Evolutionary conservation across 805 yeast species (phyloP), one percentile per base, ranked within the genome.

Genomic region (Candida gorgasii): DNA sequence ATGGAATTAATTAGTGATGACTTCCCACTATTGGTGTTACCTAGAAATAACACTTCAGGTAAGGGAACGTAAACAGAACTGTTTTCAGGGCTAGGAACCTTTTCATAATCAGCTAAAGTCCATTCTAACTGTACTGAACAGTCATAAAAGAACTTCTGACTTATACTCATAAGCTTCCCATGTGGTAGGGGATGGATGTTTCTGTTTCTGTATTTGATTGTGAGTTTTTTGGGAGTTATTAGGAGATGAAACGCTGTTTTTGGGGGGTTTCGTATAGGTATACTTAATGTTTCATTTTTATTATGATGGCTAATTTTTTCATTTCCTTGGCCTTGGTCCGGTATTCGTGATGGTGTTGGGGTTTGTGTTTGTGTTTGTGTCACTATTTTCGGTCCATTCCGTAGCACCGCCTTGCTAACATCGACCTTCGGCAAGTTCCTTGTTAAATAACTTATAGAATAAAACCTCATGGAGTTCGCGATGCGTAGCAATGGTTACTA

Each of bases 1-100:
- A 88, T 43, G 9, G 76, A 76, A 54, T 86, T 86, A 30, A 89
- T 66, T 18, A 89, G 58, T 0, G 95, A 80, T 0, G 95, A 86
- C 57, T 89, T 89, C 0, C 97, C 97, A 6, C 84, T 89, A 52
- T 89, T 89, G 36, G 95, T 84, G 48, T 87, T 77, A 0, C 97
- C 97, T 34, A 89, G 52, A 36, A 89, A 72, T 3, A 84, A 67
- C 4, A 89, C 77, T 54, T 89, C 96, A 0, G 96, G 96, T 5
- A 69, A 52, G 12, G 62, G 60, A 8, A 20, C 14, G 19, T 64
- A 46, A n/a, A 41, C 42, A 3, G 42, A 34, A n/a, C 30, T 26
- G 23, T 6, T 24, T 3, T 26, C 29, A 36, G 19, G 5, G 16
- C 11, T 84, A 0, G 89, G 92, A 4, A 84, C 78, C 15, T 79